phyloP scores from a whole-genome alignment of 164 flowering plant species.

The Aristolochia contorta region DNA sequence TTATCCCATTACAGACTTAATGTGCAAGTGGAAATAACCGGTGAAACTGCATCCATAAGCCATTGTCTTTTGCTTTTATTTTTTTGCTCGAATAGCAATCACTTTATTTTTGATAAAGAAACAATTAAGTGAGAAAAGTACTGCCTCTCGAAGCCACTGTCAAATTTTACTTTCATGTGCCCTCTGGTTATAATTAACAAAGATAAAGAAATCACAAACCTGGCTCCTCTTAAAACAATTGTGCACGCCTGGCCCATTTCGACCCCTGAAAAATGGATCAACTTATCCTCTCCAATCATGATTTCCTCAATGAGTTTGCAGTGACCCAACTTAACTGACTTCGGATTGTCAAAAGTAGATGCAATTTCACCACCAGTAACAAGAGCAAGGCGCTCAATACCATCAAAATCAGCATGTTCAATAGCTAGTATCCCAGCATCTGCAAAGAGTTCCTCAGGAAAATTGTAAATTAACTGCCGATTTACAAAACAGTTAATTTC shows the following conservation, averaged over 20 bases:
- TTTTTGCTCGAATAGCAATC: too few species aligned
- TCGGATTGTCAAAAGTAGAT: slow-evolving; percentile 98
- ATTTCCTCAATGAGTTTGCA: slow-evolving; percentile 98
- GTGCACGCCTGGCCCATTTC: slow-evolving; percentile 99
- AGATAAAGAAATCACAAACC: slow-evolving; percentile 28
- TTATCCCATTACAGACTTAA: too few species aligned
- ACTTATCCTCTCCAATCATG: slow-evolving; percentile 96
- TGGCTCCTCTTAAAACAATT: slow-evolving; percentile 93
- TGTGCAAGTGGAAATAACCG: too few species aligned
- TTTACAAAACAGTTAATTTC: slow-evolving; percentile 96
- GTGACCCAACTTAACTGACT: slow-evolving; percentile 93
- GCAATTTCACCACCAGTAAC: slow-evolving; percentile 99
- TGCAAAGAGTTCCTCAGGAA: slow-evolving; percentile 97
- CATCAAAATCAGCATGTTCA: slow-evolving; percentile 99
- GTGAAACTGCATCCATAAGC: too few species aligned
- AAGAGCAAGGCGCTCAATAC: slow-evolving; percentile 86
- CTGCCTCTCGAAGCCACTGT: too few species aligned
- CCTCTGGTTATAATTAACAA: too few species aligned
- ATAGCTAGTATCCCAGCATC: slow-evolving; percentile 96
- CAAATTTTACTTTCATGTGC: too few species aligned
- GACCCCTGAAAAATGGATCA: slow-evolving; percentile 96
- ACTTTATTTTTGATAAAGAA: too few species aligned
- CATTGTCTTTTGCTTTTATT: too few species aligned
- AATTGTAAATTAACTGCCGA: slow-evolving; percentile 93
- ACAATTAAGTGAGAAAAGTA: too few species aligned